Base-by-base conservation (phyloP, 2,329 filamentous ascomycete genomes). In the Diplodia intermedia region DNA sequence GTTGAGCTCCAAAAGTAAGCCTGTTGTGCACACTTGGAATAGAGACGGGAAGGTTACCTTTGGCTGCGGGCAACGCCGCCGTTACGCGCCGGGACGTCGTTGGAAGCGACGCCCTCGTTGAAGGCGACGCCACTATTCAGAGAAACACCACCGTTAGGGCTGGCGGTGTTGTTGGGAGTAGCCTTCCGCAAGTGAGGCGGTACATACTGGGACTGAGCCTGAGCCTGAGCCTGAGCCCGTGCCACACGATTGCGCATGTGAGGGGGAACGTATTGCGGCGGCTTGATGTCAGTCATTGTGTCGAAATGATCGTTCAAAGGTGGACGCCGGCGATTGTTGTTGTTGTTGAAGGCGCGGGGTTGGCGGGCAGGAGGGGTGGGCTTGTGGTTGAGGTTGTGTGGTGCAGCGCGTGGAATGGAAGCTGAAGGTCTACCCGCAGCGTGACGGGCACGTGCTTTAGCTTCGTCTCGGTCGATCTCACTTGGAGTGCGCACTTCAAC, bases 111-210 rank as follows among this genome's bases (percentile, higher is more conserved):
- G 8, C 8, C 43, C 8, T 47, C 14, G 43, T 47, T n/a, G n/a
- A 11, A 20, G 2, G n/a, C 8, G 3, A 20, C 43, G 8, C 14
- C 20, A 3, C 9, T 4, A 3, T 47, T 20, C 7, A 47, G 43
- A n/a, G 18, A 11, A 20, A 47, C 43, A 14, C 43, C 43, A 11
- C 43, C n/a, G 3, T 47, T n/a, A 11, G 20, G 43, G 18, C 8
- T 3, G 18, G 4, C 8, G 43, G 18, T 11, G 7, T 9, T 15
- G 7, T 11, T 33, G 20, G 23, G 15, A 18, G 38, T 38, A 1
- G 38, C n/a, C 18, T 63, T 63, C 9, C 50, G 50, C 50, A 55
- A 31, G 50, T 65, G 50, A 55, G 62, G 62, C 9, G 49, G 63
- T 15, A 47, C 26, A 20, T 47, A 47, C 9, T 15, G 11, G 26